Conservation (phyloP, 2,329 filamentous ascomycete genomes). For the Fusarium sp. region DNA sequence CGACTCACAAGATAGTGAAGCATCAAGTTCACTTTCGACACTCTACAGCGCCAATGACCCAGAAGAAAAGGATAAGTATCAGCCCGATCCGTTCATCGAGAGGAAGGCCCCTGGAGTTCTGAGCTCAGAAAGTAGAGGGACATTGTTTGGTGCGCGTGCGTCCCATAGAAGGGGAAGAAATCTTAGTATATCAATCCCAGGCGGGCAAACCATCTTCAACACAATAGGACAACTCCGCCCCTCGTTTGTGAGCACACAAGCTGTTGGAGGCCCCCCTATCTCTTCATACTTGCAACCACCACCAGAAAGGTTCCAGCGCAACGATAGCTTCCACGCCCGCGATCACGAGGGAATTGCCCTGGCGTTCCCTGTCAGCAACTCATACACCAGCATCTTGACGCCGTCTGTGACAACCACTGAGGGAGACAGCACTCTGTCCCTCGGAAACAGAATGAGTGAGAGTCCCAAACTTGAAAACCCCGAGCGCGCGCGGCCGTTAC, state of each 20-base stretch:
- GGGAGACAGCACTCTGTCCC: conserved; percentile 32
- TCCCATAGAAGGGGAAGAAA: conserved; percentile 40
- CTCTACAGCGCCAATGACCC: conserved; percentile 68
- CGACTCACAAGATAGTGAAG: conserved; percentile 58
- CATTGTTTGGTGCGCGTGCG: conserved; percentile 38
- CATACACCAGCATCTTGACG: conserved; percentile 46
- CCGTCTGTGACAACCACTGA: conserved; percentile 45
- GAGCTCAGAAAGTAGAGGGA: conserved; percentile 24
- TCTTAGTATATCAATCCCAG: conserved; percentile 37
- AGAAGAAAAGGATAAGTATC: conserved; percentile 54
- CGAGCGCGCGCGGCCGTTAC: conserved; percentile 15
- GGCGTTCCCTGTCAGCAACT: conserved; percentile 43
- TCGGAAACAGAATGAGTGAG: conserved; percentile 16
- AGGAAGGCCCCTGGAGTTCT: not conserved
- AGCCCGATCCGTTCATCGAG: conserved; percentile 54
- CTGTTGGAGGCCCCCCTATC: conserved; percentile 38
- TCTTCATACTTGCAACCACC: conserved; percentile 41
- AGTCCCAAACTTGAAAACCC: conserved; percentile 27
- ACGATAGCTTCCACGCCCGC: conserved; percentile 24
- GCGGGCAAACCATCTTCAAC: conserved; percentile 19
- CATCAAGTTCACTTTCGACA: conserved; percentile 68
- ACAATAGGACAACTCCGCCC: conserved; percentile 38
- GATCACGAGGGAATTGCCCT: conserved; percentile 36
- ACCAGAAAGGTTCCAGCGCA: conserved; percentile 24
- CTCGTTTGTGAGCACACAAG: conserved; percentile 44